Conservation (phyloP, 2,329 filamentous ascomycete species). For the Didymella keratinophila region DNA sequence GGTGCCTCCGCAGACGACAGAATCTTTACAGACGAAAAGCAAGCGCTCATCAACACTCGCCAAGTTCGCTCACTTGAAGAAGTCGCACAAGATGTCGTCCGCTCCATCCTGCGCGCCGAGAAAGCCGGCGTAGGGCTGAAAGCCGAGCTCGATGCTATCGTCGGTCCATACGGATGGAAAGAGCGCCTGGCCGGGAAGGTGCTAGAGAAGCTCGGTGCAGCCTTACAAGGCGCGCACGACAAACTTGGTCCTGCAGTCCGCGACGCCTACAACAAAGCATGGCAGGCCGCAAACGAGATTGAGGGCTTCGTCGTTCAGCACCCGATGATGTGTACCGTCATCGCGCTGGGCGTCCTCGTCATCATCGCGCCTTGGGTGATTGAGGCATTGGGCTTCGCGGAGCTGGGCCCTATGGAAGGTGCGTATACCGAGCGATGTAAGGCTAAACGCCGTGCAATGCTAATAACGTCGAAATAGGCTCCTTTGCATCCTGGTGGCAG, state of each 20-base stretch:
- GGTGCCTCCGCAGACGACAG: background rate
- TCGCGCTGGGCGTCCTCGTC: slow-evolving; percentile 43
- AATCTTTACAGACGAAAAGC: slow-evolving; percentile 26
- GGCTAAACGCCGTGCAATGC: background rate
- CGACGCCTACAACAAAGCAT: slow-evolving; percentile 36
- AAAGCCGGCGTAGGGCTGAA: slow-evolving; percentile 28
- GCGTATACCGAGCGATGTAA: slow-evolving; percentile 14
- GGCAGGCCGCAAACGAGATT: slow-evolving; percentile 31
- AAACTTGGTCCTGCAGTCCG: slow-evolving; percentile 35
- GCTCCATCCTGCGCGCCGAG: slow-evolving; percentile 26
- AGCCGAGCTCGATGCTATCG: slow-evolving; percentile 35
- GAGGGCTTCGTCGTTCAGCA: slow-evolving; percentile 44
- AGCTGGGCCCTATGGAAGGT: slow-evolving; percentile 44
- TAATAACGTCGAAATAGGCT: slow-evolving; percentile 24
- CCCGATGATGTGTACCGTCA: slow-evolving; percentile 38
- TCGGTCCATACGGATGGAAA: slow-evolving; percentile 41
- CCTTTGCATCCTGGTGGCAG: slow-evolving; percentile 55
- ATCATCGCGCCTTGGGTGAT: slow-evolving; percentile 39
- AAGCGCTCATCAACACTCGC: slow-evolving; percentile 5
- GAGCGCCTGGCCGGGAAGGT: slow-evolving; percentile 41
- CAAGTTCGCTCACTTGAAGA: slow-evolving; percentile 19
- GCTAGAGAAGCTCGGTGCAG: slow-evolving; percentile 37
- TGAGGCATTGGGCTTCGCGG: slow-evolving; percentile 45
- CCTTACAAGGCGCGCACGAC: slow-evolving; percentile 31
- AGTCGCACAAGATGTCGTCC: slow-evolving; percentile 31